Base-by-base conservation (phyloP, 306 rosid species). In the Astragalus glycyphyllos region DNA sequence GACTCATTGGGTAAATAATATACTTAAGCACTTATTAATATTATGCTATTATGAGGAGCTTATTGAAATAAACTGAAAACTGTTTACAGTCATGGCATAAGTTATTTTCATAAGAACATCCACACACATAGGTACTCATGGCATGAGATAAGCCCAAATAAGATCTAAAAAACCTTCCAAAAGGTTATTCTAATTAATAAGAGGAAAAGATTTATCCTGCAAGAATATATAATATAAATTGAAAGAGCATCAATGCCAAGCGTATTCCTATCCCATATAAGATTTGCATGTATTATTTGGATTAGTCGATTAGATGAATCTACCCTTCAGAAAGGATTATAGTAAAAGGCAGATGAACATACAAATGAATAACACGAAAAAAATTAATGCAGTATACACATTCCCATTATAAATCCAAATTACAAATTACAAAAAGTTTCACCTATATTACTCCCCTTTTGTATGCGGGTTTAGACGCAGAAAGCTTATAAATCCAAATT, bases 401-500 rank as follows among this genome's bases (percentile, higher is more conserved):
- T 42, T 42, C 50, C 55, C 17, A 17, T 40, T n/a, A n/a, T n/a
- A n/a, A n/a, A n/a, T n/a, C n/a, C n/a, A n/a, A n/a, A n/a, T n/a
- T n/a, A n/a, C n/a, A n/a, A 20, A 49, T 8, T 42, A 11, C 23
- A 40, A 62, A 29, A 62, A n/a, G 16, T 63, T 73, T 61, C 35
- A 42, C 54, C 26, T 58, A 57, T 35, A 23, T 6, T 66, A 58
- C 17, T 38, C 14, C n/a, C 41, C 45, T 58, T 57, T 20, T 46
- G 2, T 38, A 20, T 75, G 58, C 35, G 48, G 14, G 55, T 35
- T 58, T 40, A 48, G 15, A 15, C 17, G 1, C 55, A n/a, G 55
- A 68, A 58, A 68, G 72, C 75, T 40, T 26, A 46, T 34, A 49
- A 53, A 65, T 45, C 26, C 42, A 56, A 34, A 44, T 23, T 38